Evolutionary conservation across 2,329 filamentous ascomycete genomes (phyloP).

Genomic region (Capronia coronata): DNA sequence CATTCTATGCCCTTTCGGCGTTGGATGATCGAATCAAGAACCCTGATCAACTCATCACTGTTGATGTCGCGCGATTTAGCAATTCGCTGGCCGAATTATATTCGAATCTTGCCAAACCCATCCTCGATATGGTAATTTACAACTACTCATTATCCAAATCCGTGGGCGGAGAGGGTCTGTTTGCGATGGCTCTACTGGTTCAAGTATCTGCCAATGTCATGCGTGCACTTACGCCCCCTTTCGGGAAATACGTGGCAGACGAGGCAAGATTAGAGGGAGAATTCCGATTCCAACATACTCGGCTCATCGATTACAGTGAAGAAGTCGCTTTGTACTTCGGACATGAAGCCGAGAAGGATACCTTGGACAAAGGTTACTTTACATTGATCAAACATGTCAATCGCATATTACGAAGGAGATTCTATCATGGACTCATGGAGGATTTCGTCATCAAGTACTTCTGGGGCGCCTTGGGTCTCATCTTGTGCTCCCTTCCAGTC

Average conservation of each 20-base stretch:
- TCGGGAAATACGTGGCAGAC: slow-evolving; percentile 95
- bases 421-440: slow-evolving; percentile 99
- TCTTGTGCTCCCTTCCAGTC: slow-evolving; percentile 89
- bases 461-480: slow-evolving; percentile 86
- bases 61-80: slow-evolving; percentile 93
- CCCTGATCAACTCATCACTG: slow-evolving; percentile 91
- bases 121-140: slow-evolving; percentile 94
- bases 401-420: slow-evolving; percentile 77
- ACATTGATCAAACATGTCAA: slow-evolving; percentile 99
- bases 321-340: slow-evolving; percentile 89
- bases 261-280: slow-evolving; percentile 92
- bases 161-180: slow-evolving; percentile 91
- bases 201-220: slow-evolving; percentile 89
- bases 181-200: slow-evolving; percentile 90
- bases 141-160: slow-evolving; percentile 89
- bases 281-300: slow-evolving; percentile 89
- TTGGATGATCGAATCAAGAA: slow-evolving; percentile 98
- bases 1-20: slow-evolving; percentile 92
- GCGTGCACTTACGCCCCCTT: slow-evolving; percentile 89
- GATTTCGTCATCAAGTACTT: slow-evolving; percentile 99
- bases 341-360: slow-evolving; percentile 91
- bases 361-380: slow-evolving; percentile 95
- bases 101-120: slow-evolving; percentile 89
- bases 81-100: slow-evolving; percentile 93
- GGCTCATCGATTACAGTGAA: slow-evolving; percentile 92